Evolutionary conservation across 129 eudicot genomes (phyloP), one percentile per base, ranked within the genome.

Genomic region (Heracleum sosnowskyi): DNA sequence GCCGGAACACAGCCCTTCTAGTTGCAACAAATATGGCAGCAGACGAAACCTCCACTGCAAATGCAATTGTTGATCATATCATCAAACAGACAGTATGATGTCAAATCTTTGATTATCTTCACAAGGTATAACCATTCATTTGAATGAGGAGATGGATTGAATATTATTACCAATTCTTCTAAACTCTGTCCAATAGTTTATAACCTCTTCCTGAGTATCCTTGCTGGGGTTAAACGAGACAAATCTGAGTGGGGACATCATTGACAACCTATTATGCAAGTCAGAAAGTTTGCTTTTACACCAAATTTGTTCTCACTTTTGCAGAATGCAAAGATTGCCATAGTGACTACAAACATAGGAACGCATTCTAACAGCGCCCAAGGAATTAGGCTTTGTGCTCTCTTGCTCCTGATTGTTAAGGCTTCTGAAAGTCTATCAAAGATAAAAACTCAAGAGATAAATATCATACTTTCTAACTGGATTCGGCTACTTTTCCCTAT

Each of bases 401-500:
- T 53, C 16, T 60, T 26, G 44, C 75, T 11, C 44, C 75, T 35
- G 47, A 71, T 60, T n/a, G 33, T 60, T 60, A n/a, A 60, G 33
- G 64, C 64, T n/a, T 60, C 79, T 57, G 11, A 26, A 36, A 1
- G 79, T 28, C 51, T 37, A 53, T 60, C 41, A n/a, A 57, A 57
- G 24, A 9, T 16, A n/a, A 11, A 76, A 8, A 55, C 55, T 80
- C 76, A 68, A 28, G 76, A 69, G 76, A 31, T 51, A 39, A 76
- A 64, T 39, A 47, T 80, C 39, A 64, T 55, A 83, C n/a, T 85
- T 81, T 76, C 81, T 37, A 83, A 83, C 79, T 84, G 86, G 31
- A 82, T 79, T 74, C 91, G 81, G 41, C 87, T 82, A 76, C 86
- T 88, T 82, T 80, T 80, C 10, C 86, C 80, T 44, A 57, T 41